Conservation (phyloP, 768 basidiomycete species). For the Lentinula boryana region DNA sequence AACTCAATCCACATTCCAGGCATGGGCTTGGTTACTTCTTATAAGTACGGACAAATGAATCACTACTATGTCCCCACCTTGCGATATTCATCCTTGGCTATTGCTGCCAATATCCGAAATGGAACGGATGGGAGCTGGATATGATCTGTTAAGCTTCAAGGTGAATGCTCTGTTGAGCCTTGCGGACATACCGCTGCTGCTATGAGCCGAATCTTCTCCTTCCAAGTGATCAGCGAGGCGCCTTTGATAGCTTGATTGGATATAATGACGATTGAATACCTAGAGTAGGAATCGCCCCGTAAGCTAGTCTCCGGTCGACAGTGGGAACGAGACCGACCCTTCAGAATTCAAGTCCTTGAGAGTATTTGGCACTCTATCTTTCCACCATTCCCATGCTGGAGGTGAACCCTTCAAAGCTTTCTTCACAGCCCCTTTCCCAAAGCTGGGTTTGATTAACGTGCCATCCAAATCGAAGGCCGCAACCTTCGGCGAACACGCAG, state of each 20-base stretch:
- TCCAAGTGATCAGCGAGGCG: slow-evolving; percentile 42
- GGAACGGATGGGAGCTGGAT: slow-evolving; percentile 50
- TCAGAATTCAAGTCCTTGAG: slow-evolving; percentile 38
- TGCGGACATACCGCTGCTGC: slow-evolving; percentile 33
- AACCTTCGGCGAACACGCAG: slow-evolving; percentile 32
- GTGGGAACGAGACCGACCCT: slow-evolving; percentile 32
- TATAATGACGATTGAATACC: slow-evolving; percentile 51
- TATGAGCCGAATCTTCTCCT: slow-evolving; percentile 51
- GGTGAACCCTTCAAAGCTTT: slow-evolving; percentile 2
- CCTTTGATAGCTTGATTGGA: slow-evolving; percentile 51
- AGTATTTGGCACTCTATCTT: slow-evolving; percentile 37
- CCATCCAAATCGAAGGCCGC: slow-evolving; percentile 67
- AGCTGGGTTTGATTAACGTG: slow-evolving; percentile 48
- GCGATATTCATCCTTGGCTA: slow-evolving; percentile 49
- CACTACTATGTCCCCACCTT: slow-evolving; percentile 23
- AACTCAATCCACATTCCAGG: slow-evolving; percentile 61
- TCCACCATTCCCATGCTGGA: slow-evolving; percentile 43
- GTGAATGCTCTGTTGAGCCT: background rate
- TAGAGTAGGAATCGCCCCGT: slow-evolving; percentile 12
- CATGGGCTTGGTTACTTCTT: slow-evolving; percentile 31
- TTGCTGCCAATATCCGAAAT: slow-evolving; percentile 56
- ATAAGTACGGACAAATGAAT: background rate
- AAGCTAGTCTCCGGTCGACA: background rate
- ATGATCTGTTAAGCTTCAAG: background rate
- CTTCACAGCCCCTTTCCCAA: slow-evolving; percentile 4